These are phyloP conservation scores for Wallacemonas sp. DNA, from an alignment of 208 protist species.

Conservation along the genomic window DNA sequence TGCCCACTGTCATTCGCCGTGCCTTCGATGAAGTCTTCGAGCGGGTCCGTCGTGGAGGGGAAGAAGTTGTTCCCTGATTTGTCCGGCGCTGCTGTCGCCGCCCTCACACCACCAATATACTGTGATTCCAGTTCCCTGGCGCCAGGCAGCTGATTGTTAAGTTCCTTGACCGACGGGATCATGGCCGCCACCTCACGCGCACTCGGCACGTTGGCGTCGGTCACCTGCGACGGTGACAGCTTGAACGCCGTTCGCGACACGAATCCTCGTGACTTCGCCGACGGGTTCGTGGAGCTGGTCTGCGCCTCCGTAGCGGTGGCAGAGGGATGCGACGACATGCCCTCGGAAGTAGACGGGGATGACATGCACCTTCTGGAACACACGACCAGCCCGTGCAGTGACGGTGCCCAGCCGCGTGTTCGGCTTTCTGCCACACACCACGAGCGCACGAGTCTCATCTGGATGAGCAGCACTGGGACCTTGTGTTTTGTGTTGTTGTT, in stretches of 20 bases:
- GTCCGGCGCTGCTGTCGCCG: background rate
- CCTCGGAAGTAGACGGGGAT: no score
- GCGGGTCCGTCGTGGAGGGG: slow-evolving; percentile 28
- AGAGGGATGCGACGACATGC: no score
- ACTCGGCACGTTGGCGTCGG: slow-evolving; percentile 59
- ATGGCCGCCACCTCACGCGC: slow-evolving; percentile 46
- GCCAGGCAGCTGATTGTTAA: slow-evolving; percentile 53
- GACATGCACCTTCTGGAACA: no score
- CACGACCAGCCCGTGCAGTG: no score
- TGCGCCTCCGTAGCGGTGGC: no score
- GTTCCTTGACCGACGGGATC: slow-evolving; percentile 51
- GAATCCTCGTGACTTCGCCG: no score
- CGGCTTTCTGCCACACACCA: no score
- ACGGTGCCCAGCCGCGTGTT: no score
- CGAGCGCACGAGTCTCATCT: no score
- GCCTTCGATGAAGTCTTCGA: slow-evolving; percentile 38
- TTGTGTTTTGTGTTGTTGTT: no score
- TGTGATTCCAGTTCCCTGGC: slow-evolving; percentile 48
- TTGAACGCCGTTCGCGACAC: slow-evolving; percentile 35
- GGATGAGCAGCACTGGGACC: no score
- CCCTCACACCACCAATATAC: slow-evolving; percentile 26
- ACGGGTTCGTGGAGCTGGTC: no score
- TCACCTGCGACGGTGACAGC: slow-evolving; percentile 46
- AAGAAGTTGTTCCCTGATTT: slow-evolving; percentile 9
- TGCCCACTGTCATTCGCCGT: slow-evolving; percentile 8